phyloP scores from a whole-genome alignment of 148 eudicot genomes.

The Camellia granthamiana region DNA sequence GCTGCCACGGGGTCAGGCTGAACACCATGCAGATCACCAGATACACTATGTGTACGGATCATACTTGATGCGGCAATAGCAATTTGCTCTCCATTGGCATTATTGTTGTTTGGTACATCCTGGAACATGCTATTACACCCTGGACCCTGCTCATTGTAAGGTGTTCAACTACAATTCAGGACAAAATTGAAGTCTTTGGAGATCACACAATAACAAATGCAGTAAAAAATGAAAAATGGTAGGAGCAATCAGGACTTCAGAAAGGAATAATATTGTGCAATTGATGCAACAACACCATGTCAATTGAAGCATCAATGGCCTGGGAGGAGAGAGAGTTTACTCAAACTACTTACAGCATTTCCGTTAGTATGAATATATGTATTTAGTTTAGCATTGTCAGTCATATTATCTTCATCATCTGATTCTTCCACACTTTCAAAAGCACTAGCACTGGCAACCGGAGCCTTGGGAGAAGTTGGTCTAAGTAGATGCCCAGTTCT shows the following conservation, averaged over 20 bases:
- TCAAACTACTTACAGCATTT: conserved; percentile 55
- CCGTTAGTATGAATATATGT: conserved; percentile 64
- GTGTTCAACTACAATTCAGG: conserved; percentile 2
- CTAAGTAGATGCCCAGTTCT: conserved; percentile 60
- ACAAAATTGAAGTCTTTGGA: background rate
- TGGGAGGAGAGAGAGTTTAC: background rate
- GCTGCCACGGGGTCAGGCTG: conserved; percentile 98
- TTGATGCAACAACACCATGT: background rate
- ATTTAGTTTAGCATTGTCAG: conserved; percentile 52
- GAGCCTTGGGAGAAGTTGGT: conserved; percentile 93
- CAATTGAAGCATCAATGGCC: background rate
- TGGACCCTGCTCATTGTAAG: conserved; percentile 30
- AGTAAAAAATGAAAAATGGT: background rate
- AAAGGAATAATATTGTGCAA: too few species aligned
- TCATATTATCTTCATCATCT: conserved; percentile 78
- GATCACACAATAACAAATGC: background rate
- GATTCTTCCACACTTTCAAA: conserved; percentile 95
- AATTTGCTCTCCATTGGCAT: conserved; percentile 60
- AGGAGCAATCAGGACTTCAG: background rate
- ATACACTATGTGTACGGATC: conserved; percentile 91
- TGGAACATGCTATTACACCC: conserved; percentile 42
- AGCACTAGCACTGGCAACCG: conserved; percentile 84
- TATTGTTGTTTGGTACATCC: conserved; percentile 56
- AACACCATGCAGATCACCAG: conserved; percentile 97
- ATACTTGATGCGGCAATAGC: conserved; percentile 59